Evolutionary conservation across 169 alveolate species (phyloP).

Genomic region (Plasmodium gonderi): DNA sequence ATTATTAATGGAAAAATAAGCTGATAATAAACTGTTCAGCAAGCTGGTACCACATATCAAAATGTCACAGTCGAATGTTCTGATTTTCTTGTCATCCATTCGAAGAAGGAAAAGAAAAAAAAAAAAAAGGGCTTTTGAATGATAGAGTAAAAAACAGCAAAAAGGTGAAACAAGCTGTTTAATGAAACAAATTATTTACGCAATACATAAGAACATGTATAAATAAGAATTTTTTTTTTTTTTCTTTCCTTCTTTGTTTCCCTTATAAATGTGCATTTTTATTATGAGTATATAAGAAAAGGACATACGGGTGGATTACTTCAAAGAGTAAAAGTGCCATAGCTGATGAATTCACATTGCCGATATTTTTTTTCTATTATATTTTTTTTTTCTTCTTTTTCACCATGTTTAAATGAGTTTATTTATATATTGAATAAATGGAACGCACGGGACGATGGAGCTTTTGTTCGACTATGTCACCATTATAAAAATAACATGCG

Average conservation of each 20-base stretch:
- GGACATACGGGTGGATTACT: neutral
- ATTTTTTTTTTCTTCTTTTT: neutral
- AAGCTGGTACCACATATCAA: conserved; percentile 66
- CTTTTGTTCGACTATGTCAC: neutral
- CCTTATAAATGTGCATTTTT: conserved; percentile 1
- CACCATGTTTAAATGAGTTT: neutral
- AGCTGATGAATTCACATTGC: neutral
- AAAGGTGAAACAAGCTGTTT: neutral
- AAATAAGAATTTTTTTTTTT: neutral
- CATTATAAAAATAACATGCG: neutral
- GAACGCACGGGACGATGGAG: neutral
- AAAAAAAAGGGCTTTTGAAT: neutral
- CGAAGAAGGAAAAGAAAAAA: neutral
- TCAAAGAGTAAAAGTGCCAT: neutral
- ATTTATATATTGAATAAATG: neutral
- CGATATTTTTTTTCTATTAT: neutral
- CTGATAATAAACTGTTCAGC: conserved; percentile 34
- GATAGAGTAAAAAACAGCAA: neutral
- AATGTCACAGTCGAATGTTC: conserved; percentile 40
- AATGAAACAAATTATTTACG: neutral
- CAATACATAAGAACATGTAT: neutral
- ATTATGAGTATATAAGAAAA: neutral
- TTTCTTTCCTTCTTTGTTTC: neutral
- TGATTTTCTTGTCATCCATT: conserved; percentile 46
- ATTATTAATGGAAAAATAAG: conserved; percentile 43